Evolutionary conservation across 2,329 filamentous ascomycete species (phyloP).

Genomic region (Verticillium isaacii): DNA sequence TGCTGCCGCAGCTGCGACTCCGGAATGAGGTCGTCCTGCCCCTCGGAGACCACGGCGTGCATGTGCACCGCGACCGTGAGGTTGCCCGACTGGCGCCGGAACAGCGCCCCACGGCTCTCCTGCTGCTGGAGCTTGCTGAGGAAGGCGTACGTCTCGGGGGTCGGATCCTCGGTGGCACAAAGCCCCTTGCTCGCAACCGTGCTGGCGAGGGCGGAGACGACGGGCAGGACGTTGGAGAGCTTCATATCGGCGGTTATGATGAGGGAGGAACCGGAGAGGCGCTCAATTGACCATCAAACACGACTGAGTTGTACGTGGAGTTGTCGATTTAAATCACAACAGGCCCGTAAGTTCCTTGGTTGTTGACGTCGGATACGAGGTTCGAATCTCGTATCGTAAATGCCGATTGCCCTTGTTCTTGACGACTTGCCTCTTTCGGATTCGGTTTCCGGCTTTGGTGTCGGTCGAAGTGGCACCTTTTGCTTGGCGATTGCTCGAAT

Average conservation of each 20-base stretch:
- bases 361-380: neutral
- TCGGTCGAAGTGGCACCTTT: neutral
- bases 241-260: neutral
- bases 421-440: neutral
- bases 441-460: neutral
- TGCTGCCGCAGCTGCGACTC: constrained; percentile 14
- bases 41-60: neutral
- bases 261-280: neutral
- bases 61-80: neutral
- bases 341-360: neutral
- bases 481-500: neutral
- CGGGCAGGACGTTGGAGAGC: neutral
- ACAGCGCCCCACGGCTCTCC: neutral
- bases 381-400: neutral
- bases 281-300: neutral
- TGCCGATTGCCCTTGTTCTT: neutral
- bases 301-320: neutral
- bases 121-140: neutral
- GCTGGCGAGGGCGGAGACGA: neutral
- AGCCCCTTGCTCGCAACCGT: neutral
- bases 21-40: neutral
- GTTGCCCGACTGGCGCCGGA: neutral
- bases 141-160: neutral
- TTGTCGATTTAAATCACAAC: neutral
- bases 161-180: neutral